These are phyloP conservation scores for Dryadomyces quercus-mongolicae DNA, from an alignment of 2,329 filamentous ascomycete species.

Conservation along the genomic window DNA sequence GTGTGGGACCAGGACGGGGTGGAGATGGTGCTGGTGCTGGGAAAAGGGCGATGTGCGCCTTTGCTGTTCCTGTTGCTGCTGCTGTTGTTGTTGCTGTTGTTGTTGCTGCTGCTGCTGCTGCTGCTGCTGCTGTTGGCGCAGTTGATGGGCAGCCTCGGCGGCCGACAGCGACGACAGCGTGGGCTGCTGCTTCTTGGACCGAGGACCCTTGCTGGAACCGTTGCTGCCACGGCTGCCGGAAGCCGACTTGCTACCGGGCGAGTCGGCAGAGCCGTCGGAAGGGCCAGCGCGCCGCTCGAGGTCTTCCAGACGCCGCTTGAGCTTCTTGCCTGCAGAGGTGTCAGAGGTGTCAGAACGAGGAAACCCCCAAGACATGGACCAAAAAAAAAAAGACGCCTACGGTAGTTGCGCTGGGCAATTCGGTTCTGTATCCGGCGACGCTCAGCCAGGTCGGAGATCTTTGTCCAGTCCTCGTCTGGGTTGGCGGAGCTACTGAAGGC, in stretches of 20 bases:
- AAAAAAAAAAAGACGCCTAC: slow-evolving; percentile 32
- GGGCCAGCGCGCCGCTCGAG: slow-evolving; percentile 63
- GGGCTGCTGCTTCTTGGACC: slow-evolving; percentile 29
- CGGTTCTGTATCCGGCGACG: slow-evolving; percentile 91
- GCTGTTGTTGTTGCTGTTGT: slow-evolving; percentile 9
- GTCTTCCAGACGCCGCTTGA: slow-evolving; percentile 79
- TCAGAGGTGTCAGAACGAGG: background rate
- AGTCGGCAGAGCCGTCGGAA: slow-evolving; percentile 19
- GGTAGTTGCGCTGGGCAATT: slow-evolving; percentile 95
- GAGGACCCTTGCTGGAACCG: slow-evolving; percentile 7
- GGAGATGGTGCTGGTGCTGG: slow-evolving; percentile 14
- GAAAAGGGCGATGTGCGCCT: slow-evolving; percentile 7
- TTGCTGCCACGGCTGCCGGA: background rate
- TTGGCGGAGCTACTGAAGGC: slow-evolving; percentile 91
- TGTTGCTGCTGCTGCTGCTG: slow-evolving; percentile 13
- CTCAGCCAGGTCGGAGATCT: slow-evolving; percentile 94
- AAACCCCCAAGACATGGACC: background rate
- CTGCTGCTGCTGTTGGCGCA: slow-evolving; percentile 13
- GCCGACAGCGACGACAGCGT: slow-evolving; percentile 12
- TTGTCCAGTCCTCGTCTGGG: slow-evolving; percentile 97
- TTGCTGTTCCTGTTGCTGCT: background rate
- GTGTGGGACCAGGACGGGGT: slow-evolving; percentile 20
- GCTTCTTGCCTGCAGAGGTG: slow-evolving; percentile 63
- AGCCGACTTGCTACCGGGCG: slow-evolving; percentile 19
- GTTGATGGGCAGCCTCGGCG: slow-evolving; percentile 11